Evolutionary conservation across 2,329 filamentous ascomycete genomes (phyloP).

Genomic region (Nemania sp.): DNA sequence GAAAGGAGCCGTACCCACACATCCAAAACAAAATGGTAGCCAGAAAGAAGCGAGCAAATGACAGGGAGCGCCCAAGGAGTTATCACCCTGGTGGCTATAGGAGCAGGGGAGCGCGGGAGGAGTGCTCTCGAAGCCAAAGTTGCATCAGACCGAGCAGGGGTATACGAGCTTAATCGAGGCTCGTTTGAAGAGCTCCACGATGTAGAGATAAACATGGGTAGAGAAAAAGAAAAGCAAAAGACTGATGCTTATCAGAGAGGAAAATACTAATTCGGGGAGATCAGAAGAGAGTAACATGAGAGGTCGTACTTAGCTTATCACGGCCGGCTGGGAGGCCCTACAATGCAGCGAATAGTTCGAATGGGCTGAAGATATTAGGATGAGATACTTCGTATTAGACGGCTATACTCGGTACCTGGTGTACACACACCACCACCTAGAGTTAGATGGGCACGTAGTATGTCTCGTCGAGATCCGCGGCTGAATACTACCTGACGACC

Average conservation of each 20-base stretch:
- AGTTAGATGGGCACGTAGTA: slow-evolving; percentile 4
- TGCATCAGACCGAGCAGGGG: slow-evolving; percentile 31
- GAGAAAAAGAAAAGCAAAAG: too few species aligned
- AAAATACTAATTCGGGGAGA: too few species aligned
- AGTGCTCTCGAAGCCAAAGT: slow-evolving; percentile 25
- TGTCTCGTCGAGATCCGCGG: background rate
- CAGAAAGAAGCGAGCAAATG: slow-evolving; percentile 37
- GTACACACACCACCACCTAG: too few species aligned
- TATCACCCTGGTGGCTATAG: slow-evolving; percentile 15
- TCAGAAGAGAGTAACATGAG: too few species aligned
- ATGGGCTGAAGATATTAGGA: too few species aligned
- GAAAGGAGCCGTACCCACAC: slow-evolving; percentile 44
- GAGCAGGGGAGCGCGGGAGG: slow-evolving; percentile 26
- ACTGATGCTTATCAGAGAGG: too few species aligned
- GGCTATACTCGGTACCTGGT: too few species aligned
- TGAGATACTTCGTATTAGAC: too few species aligned
- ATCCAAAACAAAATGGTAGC: slow-evolving; percentile 46
- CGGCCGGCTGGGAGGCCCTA: too few species aligned
- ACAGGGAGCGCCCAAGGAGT: slow-evolving; percentile 35
- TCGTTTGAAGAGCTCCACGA: background rate
- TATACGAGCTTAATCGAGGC: slow-evolving; percentile 25
- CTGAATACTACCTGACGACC: background rate
- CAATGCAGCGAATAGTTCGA: too few species aligned
- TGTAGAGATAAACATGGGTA: background rate
- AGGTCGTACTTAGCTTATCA: too few species aligned